phyloP scores from a whole-genome alignment of 441 rosid species.

The Bruguiera hainesii region DNA sequence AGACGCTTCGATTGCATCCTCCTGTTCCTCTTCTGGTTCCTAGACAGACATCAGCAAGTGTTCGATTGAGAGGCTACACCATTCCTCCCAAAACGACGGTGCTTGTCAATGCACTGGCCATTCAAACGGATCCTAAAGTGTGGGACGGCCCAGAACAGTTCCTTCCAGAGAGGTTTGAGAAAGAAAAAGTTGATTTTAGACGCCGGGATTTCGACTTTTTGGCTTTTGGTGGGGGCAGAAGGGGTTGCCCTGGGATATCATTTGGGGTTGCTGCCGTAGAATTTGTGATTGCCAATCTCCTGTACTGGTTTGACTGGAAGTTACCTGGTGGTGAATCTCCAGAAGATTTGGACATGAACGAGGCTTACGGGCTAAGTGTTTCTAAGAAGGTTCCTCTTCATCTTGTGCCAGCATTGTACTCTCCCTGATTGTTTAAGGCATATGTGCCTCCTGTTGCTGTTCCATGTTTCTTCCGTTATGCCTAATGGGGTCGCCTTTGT shows the following conservation, averaged over 20 bases:
- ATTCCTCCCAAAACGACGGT: constrained; percentile 27
- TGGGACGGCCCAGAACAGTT: constrained; percentile 36
- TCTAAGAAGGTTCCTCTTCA: constrained; percentile 23
- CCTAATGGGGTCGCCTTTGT: no score
- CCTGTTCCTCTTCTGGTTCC: constrained; percentile 13
- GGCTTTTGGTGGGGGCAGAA: constrained; percentile 32
- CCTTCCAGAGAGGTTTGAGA: constrained; percentile 33
- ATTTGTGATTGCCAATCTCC: constrained; percentile 19
- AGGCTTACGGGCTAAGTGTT: constrained; percentile 7
- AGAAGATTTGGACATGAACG: constrained; percentile 28
- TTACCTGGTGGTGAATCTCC: constrained; percentile 15
- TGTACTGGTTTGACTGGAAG: constrained; percentile 33
- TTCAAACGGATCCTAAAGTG: constrained; percentile 31
- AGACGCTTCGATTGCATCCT: constrained; percentile 25
- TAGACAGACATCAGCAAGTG: constrained; percentile 14
- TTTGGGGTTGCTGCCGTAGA: constrained; percentile 18
- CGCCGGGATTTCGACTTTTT: constrained; percentile 21
- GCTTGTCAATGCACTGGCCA: constrained; percentile 32
- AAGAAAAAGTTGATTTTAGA: constrained; percentile 14
- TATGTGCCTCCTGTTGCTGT: no score
- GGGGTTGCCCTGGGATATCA: constrained; percentile 25
- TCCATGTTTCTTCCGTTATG: no score
- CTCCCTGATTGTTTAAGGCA: no score
- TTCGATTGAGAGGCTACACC: constrained; percentile 20
- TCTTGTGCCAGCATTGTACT: constrained; percentile 14